Evolutionary conservation across 805 yeast genomes (phyloP).

Genomic region (Ogataea minuta): DNA sequence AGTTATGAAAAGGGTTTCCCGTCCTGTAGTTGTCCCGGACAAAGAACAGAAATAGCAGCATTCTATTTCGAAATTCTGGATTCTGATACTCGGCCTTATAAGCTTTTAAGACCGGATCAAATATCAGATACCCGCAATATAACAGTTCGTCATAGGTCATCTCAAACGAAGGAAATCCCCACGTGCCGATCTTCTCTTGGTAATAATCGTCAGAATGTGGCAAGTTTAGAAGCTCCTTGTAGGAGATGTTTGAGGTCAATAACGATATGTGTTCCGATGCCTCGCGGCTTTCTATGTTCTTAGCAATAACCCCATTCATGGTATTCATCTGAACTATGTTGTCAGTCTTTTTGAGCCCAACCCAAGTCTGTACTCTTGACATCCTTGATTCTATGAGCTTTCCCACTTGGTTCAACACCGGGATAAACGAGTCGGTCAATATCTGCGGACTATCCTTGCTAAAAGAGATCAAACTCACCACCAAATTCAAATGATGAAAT

Average conservation of each 20-base stretch:
- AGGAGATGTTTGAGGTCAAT: slow-evolving; percentile 32
- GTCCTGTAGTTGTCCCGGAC: slow-evolving; percentile 77
- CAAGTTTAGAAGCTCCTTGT: slow-evolving; percentile 25
- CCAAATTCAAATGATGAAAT: slow-evolving; percentile 30
- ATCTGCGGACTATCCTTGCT: neutral
- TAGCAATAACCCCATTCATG: slow-evolving; percentile 33
- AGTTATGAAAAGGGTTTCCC: slow-evolving; percentile 91
- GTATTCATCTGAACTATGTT: slow-evolving; percentile 30
- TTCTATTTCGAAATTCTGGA: slow-evolving; percentile 34
- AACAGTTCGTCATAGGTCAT: slow-evolving; percentile 63
- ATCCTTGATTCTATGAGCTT: slow-evolving; percentile 27
- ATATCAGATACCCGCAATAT: slow-evolving; percentile 55
- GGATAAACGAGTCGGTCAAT: slow-evolving; percentile 7
- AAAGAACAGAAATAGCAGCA: slow-evolving; percentile 60
- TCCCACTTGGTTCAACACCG: slow-evolving; percentile 10
- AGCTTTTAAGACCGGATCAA: slow-evolving; percentile 28
- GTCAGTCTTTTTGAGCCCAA: slow-evolving; percentile 34
- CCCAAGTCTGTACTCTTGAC: slow-evolving; percentile 41
- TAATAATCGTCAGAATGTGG: slow-evolving; percentile 24
- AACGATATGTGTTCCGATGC: neutral
- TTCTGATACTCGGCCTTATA: neutral
- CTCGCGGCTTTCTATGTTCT: neutral
- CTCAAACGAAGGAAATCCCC: slow-evolving; percentile 74
- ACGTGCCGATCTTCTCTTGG: slow-evolving; percentile 43
- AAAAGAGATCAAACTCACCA: slow-evolving; percentile 16